Evolutionary conservation across 768 basidiomycete genomes (phyloP).

Genomic region (Lentinula boryana): DNA sequence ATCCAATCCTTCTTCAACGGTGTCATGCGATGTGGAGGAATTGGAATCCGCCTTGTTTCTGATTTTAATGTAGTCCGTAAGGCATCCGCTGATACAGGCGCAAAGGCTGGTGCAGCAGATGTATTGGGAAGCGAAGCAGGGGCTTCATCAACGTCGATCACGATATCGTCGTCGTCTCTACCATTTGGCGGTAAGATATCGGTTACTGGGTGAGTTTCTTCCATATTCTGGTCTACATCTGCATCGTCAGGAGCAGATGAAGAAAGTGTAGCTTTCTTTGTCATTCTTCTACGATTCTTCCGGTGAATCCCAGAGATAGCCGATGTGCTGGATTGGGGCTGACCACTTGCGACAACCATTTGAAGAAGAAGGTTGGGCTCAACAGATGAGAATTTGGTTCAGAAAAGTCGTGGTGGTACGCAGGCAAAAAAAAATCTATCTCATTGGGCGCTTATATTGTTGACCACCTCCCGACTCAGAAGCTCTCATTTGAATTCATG

Average conservation of each 20-base stretch:
- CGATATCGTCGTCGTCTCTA: constrained; percentile 54
- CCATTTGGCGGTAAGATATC: constrained; percentile 10
- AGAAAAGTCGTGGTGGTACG: not conserved
- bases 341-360: constrained; percentile 34
- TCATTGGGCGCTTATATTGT: not conserved
- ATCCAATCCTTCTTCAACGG: constrained; percentile 97
- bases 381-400: not conserved
- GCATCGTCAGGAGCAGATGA: constrained; percentile 13
- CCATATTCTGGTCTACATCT: constrained; percentile 27
- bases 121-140: constrained; percentile 35
- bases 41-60: constrained; percentile 82
- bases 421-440: not conserved
- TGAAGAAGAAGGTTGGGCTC: not conserved
- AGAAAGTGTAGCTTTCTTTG: constrained; percentile 28
- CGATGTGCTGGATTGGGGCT: constrained; percentile 15
- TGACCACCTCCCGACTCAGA: too few species aligned
- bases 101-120: constrained; percentile 58
- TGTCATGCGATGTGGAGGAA: constrained; percentile 97
- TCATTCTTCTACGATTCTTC: constrained; percentile 38
- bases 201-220: constrained; percentile 12
- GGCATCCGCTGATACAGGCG: constrained; percentile 57
- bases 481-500: not conserved
- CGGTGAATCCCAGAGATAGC: constrained; percentile 12
- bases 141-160: constrained; percentile 47
- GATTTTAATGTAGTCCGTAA: constrained; percentile 58